phyloP scores from a whole-genome alignment of 2,329 filamentous ascomycete genomes.

The Fusarium sp. region DNA sequence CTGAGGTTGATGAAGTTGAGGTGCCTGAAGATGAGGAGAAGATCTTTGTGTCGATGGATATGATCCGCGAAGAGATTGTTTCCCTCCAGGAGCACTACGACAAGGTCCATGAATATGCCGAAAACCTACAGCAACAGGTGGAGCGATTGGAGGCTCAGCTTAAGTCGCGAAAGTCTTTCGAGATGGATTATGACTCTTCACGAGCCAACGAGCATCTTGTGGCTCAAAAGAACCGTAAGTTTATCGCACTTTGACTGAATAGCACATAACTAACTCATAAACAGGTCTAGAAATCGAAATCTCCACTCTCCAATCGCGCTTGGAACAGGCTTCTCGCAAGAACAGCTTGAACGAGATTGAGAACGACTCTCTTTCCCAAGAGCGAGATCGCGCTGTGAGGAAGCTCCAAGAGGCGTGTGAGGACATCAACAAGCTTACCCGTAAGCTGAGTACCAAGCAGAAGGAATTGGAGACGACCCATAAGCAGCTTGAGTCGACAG shows the following conservation, averaged over 20 bases:
- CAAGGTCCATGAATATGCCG: conserved; percentile 65
- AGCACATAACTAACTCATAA: conserved; percentile 4
- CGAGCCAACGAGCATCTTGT: conserved; percentile 58
- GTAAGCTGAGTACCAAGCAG: conserved; percentile 55
- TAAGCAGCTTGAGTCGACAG: conserved; percentile 55
- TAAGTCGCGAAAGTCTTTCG: conserved; percentile 55
- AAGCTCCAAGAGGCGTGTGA: conserved; percentile 71
- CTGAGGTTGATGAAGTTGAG: conserved; percentile 61
- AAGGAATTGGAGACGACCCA: conserved; percentile 57
- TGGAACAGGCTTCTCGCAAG: conserved; percentile 72
- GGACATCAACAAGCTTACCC: conserved; percentile 63
- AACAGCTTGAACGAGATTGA: conserved; percentile 71
- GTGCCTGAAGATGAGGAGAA: conserved; percentile 66
- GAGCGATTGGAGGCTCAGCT: conserved; percentile 62
- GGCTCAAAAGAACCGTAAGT: conserved; percentile 68
- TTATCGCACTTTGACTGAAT: neutral
- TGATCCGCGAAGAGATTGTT: conserved; percentile 68
- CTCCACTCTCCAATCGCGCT: conserved; percentile 67
- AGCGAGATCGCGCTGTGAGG: conserved; percentile 72
- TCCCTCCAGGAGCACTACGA: conserved; percentile 67
- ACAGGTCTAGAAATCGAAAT: conserved; percentile 69
- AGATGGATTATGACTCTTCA: conserved; percentile 56
- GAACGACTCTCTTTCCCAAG: conserved; percentile 69
- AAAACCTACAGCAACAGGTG: conserved; percentile 64
- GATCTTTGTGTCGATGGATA: conserved; percentile 71